Base-by-base conservation (phyloP, 192 early-diverging fungal species). In the Coemansia sp. region DNA sequence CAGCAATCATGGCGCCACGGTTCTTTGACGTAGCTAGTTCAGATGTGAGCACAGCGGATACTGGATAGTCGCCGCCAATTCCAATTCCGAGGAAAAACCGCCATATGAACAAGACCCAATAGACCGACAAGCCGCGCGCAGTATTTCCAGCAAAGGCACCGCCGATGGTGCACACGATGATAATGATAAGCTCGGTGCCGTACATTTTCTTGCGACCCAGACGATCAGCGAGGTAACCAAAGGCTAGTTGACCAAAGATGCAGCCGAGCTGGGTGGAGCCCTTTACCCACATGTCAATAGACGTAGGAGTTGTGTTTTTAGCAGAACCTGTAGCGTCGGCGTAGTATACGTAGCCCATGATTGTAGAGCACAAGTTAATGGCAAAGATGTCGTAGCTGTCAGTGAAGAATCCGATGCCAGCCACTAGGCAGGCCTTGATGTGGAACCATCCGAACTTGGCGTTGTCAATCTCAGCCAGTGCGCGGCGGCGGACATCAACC, bases 301-400 rank as follows among this genome's bases (percentile, higher is more conserved):
- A 70, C n/a, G 77, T 65, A 24, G 90, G 89, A 15, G 90, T 82
- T 53, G 83, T 87, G 59, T 72, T 59, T 11, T 74, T 73, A 22
- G 67, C 66, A 15, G n/a, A 17, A 29, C 64, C 75, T n/a, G 55
- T 53, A 22, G 77, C 67, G 24, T 74, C 48, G 62, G 72, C 69
- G n/a, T 83, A 90, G 78, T 89, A 91, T 24, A 88, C 84, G 63
- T 84, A 88, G 15, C 86, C 87, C 64, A 94, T 85, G 92, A 97
- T 97, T 19, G 89, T 86, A 7, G 92, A 87, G 61, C 91, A 90
- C 66, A 95, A 82, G 68, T 91, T 90, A 78, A 97, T 95, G 62
- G 93, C 88, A 65, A 95, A 95, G 39, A 93, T 86, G 87, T 97
- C 95, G 80, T 95, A 95, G 29, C 92, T 88, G 83, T 97, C 93